These are phyloP conservation scores for Exophiala spinifera DNA, from an alignment of 2,329 filamentous ascomycete species.

Conservation along the genomic window DNA sequence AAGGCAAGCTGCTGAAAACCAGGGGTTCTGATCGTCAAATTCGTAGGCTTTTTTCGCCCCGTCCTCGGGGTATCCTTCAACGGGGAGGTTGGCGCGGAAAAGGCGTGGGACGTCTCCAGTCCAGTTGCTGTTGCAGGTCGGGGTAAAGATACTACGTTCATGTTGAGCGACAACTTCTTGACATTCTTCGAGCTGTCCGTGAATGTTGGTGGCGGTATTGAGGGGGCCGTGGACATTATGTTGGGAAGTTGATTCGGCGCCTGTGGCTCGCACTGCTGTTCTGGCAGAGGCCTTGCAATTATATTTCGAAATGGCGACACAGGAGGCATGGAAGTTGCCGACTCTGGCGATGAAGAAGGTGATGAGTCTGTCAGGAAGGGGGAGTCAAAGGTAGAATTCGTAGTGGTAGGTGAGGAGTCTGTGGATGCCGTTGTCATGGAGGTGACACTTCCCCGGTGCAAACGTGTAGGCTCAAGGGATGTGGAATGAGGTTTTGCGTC, in stretches of 20 bases:
- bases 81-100: conserved; percentile 56
- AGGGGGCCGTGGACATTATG: conserved; percentile 27
- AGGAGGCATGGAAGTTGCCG: conserved; percentile 68
- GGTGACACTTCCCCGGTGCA: conserved; percentile 43
- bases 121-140: conserved; percentile 51
- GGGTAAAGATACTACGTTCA: conserved; percentile 46
- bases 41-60: conserved; percentile 56
- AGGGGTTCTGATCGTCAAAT: conserved; percentile 58
- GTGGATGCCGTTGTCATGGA: conserved; percentile 69
- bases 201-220: conserved; percentile 41
- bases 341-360: conserved; percentile 88
- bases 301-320: conserved; percentile 43
- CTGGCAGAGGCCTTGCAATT: conserved; percentile 23
- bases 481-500: conserved; percentile 13
- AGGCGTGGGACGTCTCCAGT: conserved; percentile 41
- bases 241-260: conserved; percentile 29
- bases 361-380: conserved; percentile 87
- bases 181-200: conserved; percentile 49
- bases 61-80: conserved; percentile 55
- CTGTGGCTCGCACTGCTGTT: not conserved
- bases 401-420: conserved; percentile 92
- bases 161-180: conserved; percentile 63
- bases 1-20: conserved; percentile 48
- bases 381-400: conserved; percentile 87
- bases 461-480: conserved; percentile 8